Conservation (phyloP, 208 protist species). For the Crithidia mellificae region DNA sequence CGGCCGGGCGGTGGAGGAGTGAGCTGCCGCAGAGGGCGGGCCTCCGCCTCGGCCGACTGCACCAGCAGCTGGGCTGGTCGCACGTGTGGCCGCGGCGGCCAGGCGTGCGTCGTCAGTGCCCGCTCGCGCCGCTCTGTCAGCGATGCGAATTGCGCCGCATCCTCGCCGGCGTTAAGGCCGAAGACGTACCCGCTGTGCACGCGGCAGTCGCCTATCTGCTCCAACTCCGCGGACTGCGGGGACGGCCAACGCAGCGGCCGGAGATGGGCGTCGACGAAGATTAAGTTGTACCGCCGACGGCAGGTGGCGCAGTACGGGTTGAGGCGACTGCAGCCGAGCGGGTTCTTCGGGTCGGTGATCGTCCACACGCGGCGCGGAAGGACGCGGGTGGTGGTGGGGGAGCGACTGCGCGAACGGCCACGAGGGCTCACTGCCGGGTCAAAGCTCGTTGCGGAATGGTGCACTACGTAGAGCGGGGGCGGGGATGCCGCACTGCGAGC, state of each 20-base stretch:
- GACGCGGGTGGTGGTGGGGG: background rate
- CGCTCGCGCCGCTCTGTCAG: conserved; percentile 33
- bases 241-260: conserved; percentile 52
- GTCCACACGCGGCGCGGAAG: conserved; percentile 26
- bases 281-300: conserved; percentile 66
- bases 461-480: conserved; percentile 26
- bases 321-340: conserved; percentile 66
- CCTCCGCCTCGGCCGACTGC: conserved; percentile 13
- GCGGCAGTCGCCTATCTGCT: conserved; percentile 42
- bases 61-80: conserved; percentile 22
- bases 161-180: conserved; percentile 9
- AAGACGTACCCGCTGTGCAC: conserved; percentile 50
- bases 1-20: conserved; percentile 20
- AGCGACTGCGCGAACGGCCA: background rate
- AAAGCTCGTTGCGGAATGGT: no score
- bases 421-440: no score
- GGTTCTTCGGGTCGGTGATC: conserved; percentile 31
- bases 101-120: conserved; percentile 11
- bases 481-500: background rate
- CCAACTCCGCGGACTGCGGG: conserved; percentile 29
- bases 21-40: conserved; percentile 28
- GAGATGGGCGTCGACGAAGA: conserved; percentile 73
- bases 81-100: conserved; percentile 20
- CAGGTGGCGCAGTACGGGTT: conserved; percentile 87
- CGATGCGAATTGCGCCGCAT: background rate